Base-by-base conservation (phyloP, 2,329 filamentous ascomycete species). In the Phialocephala sp. region DNA sequence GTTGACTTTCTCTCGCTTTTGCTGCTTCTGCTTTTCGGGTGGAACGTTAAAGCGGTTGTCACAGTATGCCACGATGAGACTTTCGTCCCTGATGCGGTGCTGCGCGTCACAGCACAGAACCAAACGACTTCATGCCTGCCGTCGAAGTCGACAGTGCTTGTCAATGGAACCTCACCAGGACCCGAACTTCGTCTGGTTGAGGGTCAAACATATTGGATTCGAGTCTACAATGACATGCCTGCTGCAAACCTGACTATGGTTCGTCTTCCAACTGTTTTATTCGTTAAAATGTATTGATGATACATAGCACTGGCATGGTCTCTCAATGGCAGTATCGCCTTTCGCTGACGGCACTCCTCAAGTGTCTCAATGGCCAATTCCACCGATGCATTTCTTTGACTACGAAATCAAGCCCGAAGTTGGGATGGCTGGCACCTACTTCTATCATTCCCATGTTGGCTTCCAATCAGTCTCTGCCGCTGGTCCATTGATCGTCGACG, bases 371-470 rank as follows among this genome's bases (percentile, higher is more conserved):
- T 87, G 84, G 84, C 83, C 84, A 0, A 85, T 86, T 50, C 80
- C 82, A 11, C 79, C 83, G 0, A 69, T 76, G 3, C 78, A 83
- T 67, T 86, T 82, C 75, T 86, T 86, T 71, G 84, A 86, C 74
- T 86, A 86, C 66, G 83, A 86, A 66, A 74, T 86, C 2, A 76
- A 78, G 41, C 80, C 82, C 0, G 74, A 79, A 3, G 45, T 72
- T 18, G 79, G 79, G 15, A 78, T 81, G 69, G 80, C 82, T 1
- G 84, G 84, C 12, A 84, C 83, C 0, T 86, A 85, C 65, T 86
- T 85, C 73, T 86, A 86, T 70, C 84, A 87, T 71, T 83, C 82
- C 0, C 84, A 86, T 63, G 79, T 86, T 24, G 83, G 80, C 0
- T 83, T 86, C 62, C 83, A 86, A 69, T 80, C 82, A 0, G 74